Evolutionary conservation across 352 stramenopile genomes (phyloP).

Genomic region (Phytopythium chamaehyphon): DNA sequence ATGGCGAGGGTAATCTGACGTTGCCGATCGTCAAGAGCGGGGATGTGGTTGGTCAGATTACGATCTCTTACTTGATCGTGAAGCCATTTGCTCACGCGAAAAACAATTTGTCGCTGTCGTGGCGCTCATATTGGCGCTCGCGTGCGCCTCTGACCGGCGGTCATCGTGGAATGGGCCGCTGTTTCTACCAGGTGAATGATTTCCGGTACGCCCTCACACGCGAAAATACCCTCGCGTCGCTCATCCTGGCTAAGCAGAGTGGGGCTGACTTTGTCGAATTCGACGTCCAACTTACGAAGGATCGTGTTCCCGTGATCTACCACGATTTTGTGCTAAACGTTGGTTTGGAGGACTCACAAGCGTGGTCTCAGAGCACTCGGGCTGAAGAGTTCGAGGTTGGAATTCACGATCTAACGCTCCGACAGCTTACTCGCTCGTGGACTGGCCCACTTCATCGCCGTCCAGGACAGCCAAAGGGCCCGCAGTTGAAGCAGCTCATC

Average conservation of each 20-base stretch:
- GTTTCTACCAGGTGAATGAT: slow-evolving; percentile 60
- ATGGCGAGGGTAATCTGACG: slow-evolving; percentile 51
- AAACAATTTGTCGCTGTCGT: slow-evolving; percentile 56
- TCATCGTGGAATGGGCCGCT: slow-evolving; percentile 74
- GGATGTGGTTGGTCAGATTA: slow-evolving; percentile 39
- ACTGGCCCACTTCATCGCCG: slow-evolving; percentile 28
- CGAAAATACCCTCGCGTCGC: slow-evolving; percentile 75
- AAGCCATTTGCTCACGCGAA: slow-evolving; percentile 44
- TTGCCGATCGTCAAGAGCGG: slow-evolving; percentile 38
- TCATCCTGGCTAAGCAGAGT: slow-evolving; percentile 59
- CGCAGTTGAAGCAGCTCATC: slow-evolving; percentile 37
- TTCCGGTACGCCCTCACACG: slow-evolving; percentile 57
- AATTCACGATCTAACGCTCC: slow-evolving; percentile 64
- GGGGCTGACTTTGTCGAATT: slow-evolving; percentile 83
- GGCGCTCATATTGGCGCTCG: slow-evolving; percentile 66
- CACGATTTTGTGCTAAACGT: slow-evolving; percentile 74
- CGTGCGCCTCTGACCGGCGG: slow-evolving; percentile 51
- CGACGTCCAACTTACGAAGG: slow-evolving; percentile 80
- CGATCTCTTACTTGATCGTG: slow-evolving; percentile 48
- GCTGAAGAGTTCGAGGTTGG: slow-evolving; percentile 59
- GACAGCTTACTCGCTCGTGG: slow-evolving; percentile 49
- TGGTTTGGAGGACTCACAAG: slow-evolving; percentile 53
- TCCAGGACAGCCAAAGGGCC: slow-evolving; percentile 23
- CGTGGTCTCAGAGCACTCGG: slow-evolving; percentile 36
- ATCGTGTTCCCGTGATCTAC: slow-evolving; percentile 70